Conservation (phyloP, 345 rosid species). For the Isatis tinctoria region DNA sequence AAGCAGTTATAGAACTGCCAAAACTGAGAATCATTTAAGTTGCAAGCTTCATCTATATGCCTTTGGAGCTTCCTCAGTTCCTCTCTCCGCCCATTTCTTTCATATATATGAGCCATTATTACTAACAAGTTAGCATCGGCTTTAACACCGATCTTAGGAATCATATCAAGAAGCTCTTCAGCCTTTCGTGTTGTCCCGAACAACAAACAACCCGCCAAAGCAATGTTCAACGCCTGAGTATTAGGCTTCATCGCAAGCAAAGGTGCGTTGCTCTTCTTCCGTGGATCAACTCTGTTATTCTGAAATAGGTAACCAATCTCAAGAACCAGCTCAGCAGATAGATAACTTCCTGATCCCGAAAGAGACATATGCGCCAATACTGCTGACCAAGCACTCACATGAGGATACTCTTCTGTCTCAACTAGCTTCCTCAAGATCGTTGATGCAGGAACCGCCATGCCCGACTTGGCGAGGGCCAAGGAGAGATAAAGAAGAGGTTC, state of each 20-base stretch:
- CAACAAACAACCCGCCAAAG: conserved; percentile 76
- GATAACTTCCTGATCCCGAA: conserved; percentile 68
- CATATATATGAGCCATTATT: conserved; percentile 75
- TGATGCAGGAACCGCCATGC: conserved; percentile 67
- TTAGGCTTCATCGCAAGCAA: conserved; percentile 90
- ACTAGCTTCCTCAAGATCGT: conserved; percentile 73
- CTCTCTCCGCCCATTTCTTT: conserved; percentile 83
- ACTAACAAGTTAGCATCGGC: conserved; percentile 59
- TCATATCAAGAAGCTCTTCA: conserved; percentile 79
- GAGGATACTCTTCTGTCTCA: conserved; percentile 65
- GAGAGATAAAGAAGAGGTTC: conserved; percentile 75
- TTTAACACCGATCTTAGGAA: conserved; percentile 60
- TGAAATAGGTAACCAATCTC: conserved; percentile 84
- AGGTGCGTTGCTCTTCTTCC: conserved; percentile 74
- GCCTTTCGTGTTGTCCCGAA: conserved; percentile 86
- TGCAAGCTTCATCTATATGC: conserved; percentile 70
- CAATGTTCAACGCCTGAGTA: conserved; percentile 60
- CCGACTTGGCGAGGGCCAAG: conserved; percentile 63
- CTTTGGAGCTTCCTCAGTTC: conserved; percentile 84
- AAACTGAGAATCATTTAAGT: conserved; percentile 61
- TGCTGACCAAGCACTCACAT: conserved; percentile 75
- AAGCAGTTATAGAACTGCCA: conserved; percentile 75
- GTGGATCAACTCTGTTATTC: conserved; percentile 73
- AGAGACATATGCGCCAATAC: conserved; percentile 68
- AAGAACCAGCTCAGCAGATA: conserved; percentile 78